phyloP scores from a whole-genome alignment of 177 flowering plant genomes.

The Vitis hybrid region DNA sequence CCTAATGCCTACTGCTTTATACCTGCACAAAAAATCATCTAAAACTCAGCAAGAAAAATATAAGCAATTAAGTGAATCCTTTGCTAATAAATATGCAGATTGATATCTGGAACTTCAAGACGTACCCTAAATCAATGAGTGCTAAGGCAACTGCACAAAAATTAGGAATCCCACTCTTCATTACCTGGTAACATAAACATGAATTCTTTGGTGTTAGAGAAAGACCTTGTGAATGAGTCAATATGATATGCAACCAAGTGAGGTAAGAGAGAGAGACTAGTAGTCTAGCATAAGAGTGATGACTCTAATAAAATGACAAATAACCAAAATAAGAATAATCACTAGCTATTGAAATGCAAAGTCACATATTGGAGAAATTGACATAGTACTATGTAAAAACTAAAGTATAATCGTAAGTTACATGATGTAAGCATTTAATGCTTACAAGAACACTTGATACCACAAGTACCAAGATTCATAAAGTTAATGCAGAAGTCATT shows the following conservation, averaged over 20 bases:
- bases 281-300: not conserved
- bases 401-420: not conserved
- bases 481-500: not conserved
- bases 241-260: conserved; percentile 1
- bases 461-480: not conserved
- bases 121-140: conserved; percentile 88
- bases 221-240: not conserved
- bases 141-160: conserved; percentile 99
- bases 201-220: not conserved
- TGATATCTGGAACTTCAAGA: conserved; percentile 2
- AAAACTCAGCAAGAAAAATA: not conserved
- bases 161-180: conserved; percentile 95
- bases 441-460: not conserved
- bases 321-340: not conserved
- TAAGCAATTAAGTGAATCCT: not conserved
- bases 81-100: not conserved
- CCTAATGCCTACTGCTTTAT: conserved; percentile 90
- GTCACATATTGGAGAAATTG: not conserved
- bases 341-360: not conserved
- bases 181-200: conserved; percentile 54
- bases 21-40: conserved; percentile 47
- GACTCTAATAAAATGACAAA: not conserved
- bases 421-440: not conserved
- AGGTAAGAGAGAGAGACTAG: not conserved
- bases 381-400: not conserved